A percentile compares a stretch with the other conserved stretches of the same genome.
These are phyloP conservation scores for Micractinium sp. DNA, from an alignment of 139 green algal genomes.

Conservation along the genomic window DNA sequence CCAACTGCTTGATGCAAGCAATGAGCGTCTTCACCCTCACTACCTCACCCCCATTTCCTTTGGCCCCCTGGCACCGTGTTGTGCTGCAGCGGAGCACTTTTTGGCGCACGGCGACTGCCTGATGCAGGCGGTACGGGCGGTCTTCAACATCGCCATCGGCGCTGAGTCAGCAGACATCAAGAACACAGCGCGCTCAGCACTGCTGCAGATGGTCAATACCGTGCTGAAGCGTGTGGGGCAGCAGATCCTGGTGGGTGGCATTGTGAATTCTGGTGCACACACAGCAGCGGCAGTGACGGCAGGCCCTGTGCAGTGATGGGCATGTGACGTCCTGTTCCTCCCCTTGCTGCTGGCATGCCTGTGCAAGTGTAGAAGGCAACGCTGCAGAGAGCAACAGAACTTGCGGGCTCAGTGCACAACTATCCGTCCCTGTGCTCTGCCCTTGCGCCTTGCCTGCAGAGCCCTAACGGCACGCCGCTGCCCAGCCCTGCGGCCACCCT, in stretches of 20 bases:
- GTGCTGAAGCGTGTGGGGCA: slow-evolving; percentile 80
- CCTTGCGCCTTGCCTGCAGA: neutral
- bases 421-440: too few relatives aligned
- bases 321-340: too few relatives aligned
- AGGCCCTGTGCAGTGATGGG: neutral
- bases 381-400: too few relatives aligned
- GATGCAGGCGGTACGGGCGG: slow-evolving; percentile 77
- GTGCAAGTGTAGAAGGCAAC: neutral
- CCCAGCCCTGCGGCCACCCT: slow-evolving; percentile 3
- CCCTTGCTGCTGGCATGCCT: neutral
- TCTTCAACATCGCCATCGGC: slow-evolving; percentile 91
- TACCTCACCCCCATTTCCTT: neutral
- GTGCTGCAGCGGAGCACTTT: slow-evolving; percentile 82
- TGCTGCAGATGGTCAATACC: slow-evolving; percentile 93
- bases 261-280: too few relatives aligned
- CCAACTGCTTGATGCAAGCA: too few relatives aligned
- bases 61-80: neutral
- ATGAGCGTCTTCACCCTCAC: too few relatives aligned
- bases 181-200: slow-evolving; percentile 78
- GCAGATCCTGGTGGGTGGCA: slow-evolving; percentile 22
- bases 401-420: too few relatives aligned
- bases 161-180: slow-evolving; percentile 71
- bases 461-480: slow-evolving; percentile 10
- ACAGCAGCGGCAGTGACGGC: too few relatives aligned
- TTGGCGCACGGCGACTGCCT: slow-evolving; percentile 87